Evolutionary conservation across 2,329 filamentous ascomycete species (phyloP).

Genomic region (Talaromyces sp.): DNA sequence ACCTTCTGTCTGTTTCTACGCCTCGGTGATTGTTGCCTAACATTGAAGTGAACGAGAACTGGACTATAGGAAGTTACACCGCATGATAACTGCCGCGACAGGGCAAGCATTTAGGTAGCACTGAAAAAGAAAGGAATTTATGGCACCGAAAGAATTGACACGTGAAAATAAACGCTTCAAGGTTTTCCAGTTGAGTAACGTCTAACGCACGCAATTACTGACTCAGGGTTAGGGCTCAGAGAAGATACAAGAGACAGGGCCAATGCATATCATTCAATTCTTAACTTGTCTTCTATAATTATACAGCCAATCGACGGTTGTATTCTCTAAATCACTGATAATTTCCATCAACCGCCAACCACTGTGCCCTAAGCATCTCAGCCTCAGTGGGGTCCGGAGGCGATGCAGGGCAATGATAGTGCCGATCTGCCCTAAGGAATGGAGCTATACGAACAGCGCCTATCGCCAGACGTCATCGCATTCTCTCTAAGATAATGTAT

Average conservation of each 20-base stretch:
- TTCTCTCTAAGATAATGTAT: neutral
- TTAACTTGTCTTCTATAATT: neutral
- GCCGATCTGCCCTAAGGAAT: neutral
- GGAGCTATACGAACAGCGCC: neutral
- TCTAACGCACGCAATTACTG: neutral
- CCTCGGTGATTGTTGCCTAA: neutral
- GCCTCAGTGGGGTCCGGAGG: neutral
- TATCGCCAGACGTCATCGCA: neutral
- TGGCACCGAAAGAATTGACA: neutral
- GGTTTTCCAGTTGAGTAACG: neutral
- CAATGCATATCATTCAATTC: neutral
- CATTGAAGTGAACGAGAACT: neutral
- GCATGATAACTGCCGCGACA: neutral
- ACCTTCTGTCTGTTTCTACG: neutral
- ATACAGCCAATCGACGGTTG: neutral
- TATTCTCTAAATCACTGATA: neutral
- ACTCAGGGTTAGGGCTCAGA: neutral
- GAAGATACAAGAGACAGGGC: neutral
- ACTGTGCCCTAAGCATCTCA: neutral
- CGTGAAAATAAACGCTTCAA: neutral
- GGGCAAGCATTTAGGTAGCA: neutral
- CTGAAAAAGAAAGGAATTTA: neutral
- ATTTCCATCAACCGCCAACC: neutral
- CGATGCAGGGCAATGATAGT: neutral
- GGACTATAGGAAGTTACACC: neutral